Base-by-base conservation (phyloP, 176 grass and related monocot species). In the Tillandsia leiboldiana region DNA sequence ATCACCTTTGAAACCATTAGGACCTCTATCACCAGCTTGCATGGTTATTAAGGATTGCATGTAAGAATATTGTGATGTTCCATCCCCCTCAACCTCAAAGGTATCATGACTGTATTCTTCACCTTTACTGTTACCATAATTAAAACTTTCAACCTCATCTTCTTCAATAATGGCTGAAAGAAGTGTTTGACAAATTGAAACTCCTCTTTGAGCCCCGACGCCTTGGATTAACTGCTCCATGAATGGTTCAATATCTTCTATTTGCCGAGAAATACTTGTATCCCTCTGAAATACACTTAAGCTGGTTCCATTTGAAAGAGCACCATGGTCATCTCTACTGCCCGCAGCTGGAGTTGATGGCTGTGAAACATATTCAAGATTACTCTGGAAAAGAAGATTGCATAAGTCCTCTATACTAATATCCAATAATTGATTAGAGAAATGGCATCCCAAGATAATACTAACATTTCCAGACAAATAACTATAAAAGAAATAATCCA, bases 141-240 rank as follows among this genome's bases (percentile, higher is more conserved):
- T 54, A 68, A 83, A 75, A 86, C 70, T 80, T 59, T 86, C 83
- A 61, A 90, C 59, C 33, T 72, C 77, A 67, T 90, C 87, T 83
- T 90, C 87, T 78, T 90, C 83, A 11, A 90, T 83, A 54, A 86
- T 83, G 75, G 83, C 80, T 75, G 85, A 84, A 80, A 90, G 79
- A 78, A 90, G 83, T 69, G 83, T 83, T 83, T 90, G 83, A 18
- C 87, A 84, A 75, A 90, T 71, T 65, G 87, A 86, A 75, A 75
- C 63, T 27, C 74, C 74, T 65, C 67, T 77, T 69, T 8, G 67
- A 47, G 22, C 70, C 54, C 81, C 80, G 69, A 86, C 86, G 49
- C 83, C 83, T 64, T 83, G 83, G 12, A 86, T 74, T 72, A 90
- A 68, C 79, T 90, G 80, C 70, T 86, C 83, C 22, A 86, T 69